Conservation (phyloP, 495 filamentous ascomycete genomes). For the Annulohypoxylon moriforme region DNA sequence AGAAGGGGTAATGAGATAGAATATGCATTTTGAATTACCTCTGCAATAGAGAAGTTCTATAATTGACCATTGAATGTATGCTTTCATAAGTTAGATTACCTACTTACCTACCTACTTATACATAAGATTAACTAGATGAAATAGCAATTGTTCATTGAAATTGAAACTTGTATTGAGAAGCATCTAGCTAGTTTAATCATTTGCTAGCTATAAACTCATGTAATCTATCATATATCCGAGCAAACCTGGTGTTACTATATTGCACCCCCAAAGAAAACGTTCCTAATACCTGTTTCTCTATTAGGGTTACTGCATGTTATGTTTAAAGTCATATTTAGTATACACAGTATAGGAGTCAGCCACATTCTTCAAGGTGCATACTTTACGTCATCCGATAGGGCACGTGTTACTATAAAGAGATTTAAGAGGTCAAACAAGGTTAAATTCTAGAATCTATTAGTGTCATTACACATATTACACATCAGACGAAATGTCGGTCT, state of each 20-base stretch:
- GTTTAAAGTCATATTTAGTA: neutral
- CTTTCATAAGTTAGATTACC: no score
- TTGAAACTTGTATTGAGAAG: no score
- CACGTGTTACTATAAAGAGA: conserved; percentile 23
- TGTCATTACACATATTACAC: conserved; percentile 1
- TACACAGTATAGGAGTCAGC: neutral
- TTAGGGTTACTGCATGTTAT: neutral
- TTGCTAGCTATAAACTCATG: no score
- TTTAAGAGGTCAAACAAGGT: conserved; percentile 25
- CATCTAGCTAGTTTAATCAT: no score
- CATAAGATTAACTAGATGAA: no score
- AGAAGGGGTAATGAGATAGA: neutral
- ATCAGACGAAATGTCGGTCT: neutral
- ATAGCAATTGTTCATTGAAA: no score
- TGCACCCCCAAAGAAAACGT: neutral
- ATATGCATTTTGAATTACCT: no score
- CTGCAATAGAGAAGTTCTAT: no score
- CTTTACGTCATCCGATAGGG: conserved; percentile 25
- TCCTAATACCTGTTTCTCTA: no score
- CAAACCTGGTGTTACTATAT: neutral
- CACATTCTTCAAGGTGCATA: neutral
- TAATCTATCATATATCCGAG: no score
- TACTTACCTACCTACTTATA: no score
- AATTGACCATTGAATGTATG: no score
- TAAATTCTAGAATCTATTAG: conserved; percentile 17